Conservation (phyloP, 495 filamentous ascomycete species). For the Podospora sp. region DNA sequence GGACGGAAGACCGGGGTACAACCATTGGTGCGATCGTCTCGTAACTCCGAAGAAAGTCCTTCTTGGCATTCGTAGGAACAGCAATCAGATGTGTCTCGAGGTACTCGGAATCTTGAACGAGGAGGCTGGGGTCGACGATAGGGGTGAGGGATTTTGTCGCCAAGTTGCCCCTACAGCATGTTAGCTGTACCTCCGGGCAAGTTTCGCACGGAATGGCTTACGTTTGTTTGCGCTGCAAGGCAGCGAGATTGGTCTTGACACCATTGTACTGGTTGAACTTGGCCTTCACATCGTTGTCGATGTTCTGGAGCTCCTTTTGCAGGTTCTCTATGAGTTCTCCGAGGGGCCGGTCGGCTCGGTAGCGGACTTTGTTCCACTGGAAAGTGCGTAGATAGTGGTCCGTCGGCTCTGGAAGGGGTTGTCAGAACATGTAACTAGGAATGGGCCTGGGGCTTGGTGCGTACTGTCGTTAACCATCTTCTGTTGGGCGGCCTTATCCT, state of each 20-base stretch:
- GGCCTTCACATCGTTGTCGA: constrained; percentile 89
- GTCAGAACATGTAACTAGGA: constrained; percentile 15
- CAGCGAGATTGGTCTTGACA: constrained; percentile 76
- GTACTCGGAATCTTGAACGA: constrained; percentile 92
- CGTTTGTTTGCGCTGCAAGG: constrained; percentile 84
- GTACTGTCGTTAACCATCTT: constrained; percentile 96
- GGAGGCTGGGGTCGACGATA: constrained; percentile 73
- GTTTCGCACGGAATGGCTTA: constrained; percentile 18
- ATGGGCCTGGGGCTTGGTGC: constrained; percentile 27
- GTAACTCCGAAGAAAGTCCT: constrained; percentile 87
- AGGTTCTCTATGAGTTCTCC: constrained; percentile 81
- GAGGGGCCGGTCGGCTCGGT: constrained; percentile 86
- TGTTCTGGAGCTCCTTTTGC: constrained; percentile 83
- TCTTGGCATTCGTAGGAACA: constrained; percentile 73
- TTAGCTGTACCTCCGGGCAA: constrained; percentile 6
- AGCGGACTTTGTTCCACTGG: constrained; percentile 95
- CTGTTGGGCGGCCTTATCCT: constrained; percentile 78
- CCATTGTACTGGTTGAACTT: constrained; percentile 93
- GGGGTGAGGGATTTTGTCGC: constrained; percentile 89
- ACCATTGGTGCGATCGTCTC: constrained; percentile 82
- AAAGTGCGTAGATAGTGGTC: constrained; percentile 90
- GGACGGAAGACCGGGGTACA: constrained; percentile 80
- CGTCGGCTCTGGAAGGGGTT: constrained; percentile 68
- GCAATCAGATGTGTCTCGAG: constrained; percentile 92
- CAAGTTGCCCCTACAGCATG: constrained; percentile 75